A percentile compares a stretch with the other conserved stretches of the same genome.
phyloP scores from a whole-genome alignment of 192 early-diverging fungal genomes.

The Coemansia sp. region DNA sequence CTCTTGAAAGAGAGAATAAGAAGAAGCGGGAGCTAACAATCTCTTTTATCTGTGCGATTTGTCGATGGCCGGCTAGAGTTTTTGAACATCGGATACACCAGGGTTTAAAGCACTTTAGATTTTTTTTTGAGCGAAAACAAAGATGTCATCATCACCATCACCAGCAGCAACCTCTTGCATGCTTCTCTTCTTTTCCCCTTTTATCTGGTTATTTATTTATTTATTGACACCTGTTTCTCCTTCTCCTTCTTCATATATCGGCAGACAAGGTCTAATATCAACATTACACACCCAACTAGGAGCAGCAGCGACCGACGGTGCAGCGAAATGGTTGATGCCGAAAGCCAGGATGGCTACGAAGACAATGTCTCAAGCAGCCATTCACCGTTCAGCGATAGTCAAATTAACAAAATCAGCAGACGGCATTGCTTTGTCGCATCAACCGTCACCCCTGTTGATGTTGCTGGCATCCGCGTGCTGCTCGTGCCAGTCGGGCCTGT shows the following conservation, averaged over 20 bases:
- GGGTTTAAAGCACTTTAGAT: too few relatives aligned
- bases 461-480: conserved; percentile 48
- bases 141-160: too few relatives aligned
- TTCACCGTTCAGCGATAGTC: conserved; percentile 26
- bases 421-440: conserved; percentile 35
- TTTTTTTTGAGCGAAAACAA: too few relatives aligned
- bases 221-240: neutral
- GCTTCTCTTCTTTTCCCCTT: neutral
- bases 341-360: conserved; percentile 10
- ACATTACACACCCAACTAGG: neutral
- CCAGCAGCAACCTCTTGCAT: neutral
- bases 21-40: too few relatives aligned
- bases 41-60: too few relatives aligned
- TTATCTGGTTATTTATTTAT: neutral
- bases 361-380: conserved; percentile 12
- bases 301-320: neutral
- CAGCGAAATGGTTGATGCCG: conserved; percentile 10
- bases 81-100: too few relatives aligned
- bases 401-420: conserved; percentile 19
- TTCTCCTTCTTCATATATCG: neutral
- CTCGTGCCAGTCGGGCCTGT: conserved; percentile 49
- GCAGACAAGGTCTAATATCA: neutral
- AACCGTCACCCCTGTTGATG: conserved; percentile 45
- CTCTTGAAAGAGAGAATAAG: too few relatives aligned
- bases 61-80: too few relatives aligned